Evolutionary conservation across 163 green algal genomes (phyloP), one percentile per base, ranked within the genome.

Genomic region (Prototheca cutis): DNA sequence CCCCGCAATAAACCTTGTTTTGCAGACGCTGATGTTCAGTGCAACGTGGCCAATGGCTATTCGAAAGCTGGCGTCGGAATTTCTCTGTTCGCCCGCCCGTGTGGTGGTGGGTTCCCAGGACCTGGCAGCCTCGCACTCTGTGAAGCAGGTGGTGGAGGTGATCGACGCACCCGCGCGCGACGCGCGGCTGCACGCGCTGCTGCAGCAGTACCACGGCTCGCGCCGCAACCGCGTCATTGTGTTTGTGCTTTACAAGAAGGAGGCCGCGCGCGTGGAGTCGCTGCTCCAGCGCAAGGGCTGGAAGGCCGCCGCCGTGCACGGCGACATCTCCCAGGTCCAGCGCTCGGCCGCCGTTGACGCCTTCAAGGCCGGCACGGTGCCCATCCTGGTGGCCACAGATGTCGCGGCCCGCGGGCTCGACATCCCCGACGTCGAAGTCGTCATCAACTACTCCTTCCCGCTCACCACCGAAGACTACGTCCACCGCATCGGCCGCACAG

Each of bases 391-490:
- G 21, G 85, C 86, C 17, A 94, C 86, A 3, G 86, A 94, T 59
- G 86, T 92, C 39, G 85, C 85, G 3, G 84, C 84, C 8, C 59
- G 84, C 48, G 78, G 89, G 52, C 63, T 89, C 34, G 79, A 90
- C 76, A 92, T 91, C 34, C 80, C 77, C 5, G 78, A 89, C 65
- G 33, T 59, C 7, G 31, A 78, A 60, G 80, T 85, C 7, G 90
- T 97, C 0, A 88, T 97, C 55, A 96, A 97, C 79, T 96, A 95
- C 75, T 85, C 76, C 33, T 95, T 96, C 73, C 90, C 90, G 1
- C 75, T 94, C n/a, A 96, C 91, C 8, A 90, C 81, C 10, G 90
- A 99, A 76, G 93, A 99, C 77, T 99, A 99, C 53, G 89, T 98
- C 30, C 93, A 99, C 72, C 79, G 93, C 55, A 99, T 99, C 64